A percentile compares a stretch with the other conserved stretches of the same genome.
These are phyloP conservation scores for Yarrowia sp. DNA, from an alignment of 805 yeast genomes.

Conservation along the genomic window DNA sequence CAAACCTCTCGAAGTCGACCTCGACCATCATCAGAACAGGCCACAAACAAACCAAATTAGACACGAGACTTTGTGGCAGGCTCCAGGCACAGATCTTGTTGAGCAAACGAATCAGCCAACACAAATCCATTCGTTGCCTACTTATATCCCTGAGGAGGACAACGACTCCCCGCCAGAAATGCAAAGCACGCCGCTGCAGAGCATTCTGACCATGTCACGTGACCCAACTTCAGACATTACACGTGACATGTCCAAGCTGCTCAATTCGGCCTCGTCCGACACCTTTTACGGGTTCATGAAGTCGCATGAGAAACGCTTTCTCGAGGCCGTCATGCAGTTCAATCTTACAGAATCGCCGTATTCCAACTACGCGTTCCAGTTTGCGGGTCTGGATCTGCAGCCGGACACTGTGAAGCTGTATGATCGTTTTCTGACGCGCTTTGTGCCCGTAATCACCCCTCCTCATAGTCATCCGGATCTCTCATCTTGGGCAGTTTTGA, in stretches of 20 bases:
- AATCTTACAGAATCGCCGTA: constrained; percentile 26
- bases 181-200: neutral
- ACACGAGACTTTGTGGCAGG: too few relatives aligned
- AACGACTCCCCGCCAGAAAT: neutral
- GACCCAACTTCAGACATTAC: constrained; percentile 9
- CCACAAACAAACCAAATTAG: too few relatives aligned
- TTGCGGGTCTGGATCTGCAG: constrained; percentile 23
- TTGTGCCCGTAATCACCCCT: constrained; percentile 36
- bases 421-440: constrained; percentile 18
- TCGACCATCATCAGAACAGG: neutral
- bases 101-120: neutral
- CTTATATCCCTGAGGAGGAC: neutral
- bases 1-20: constrained; percentile 11
- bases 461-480: constrained; percentile 25
- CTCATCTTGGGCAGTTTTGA: constrained; percentile 26
- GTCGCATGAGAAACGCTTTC: constrained; percentile 21
- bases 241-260: constrained; percentile 14
- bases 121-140: too few relatives aligned
- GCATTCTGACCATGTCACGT: constrained; percentile 1
- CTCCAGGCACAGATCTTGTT: too few relatives aligned
- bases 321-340: constrained; percentile 27
- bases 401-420: constrained; percentile 26
- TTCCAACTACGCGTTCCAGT: constrained; percentile 28
- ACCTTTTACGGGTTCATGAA: constrained; percentile 27
- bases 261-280: constrained; percentile 16